Conservation (phyloP, 371 early-diverging fungal species). For the Circinella minor region DNA sequence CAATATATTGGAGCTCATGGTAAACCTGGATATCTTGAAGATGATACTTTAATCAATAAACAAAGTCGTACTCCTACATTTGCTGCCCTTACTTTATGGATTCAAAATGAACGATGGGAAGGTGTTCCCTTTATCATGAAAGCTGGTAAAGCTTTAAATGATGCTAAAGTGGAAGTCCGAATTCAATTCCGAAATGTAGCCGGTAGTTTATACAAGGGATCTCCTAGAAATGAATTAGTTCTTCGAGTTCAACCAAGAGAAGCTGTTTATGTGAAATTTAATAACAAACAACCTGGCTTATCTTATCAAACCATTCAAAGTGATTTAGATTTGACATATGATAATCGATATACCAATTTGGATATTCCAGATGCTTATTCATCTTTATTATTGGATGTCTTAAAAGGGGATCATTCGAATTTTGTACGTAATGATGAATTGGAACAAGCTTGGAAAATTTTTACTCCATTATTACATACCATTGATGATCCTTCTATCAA, state of each 20-base stretch:
- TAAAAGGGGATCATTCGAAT: constrained; percentile 92
- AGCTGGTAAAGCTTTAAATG: constrained; percentile 91
- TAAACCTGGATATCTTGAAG: constrained; percentile 90
- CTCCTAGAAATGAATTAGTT: constrained; percentile 92
- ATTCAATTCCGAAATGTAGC: constrained; percentile 91
- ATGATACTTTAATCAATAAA: constrained; percentile 72
- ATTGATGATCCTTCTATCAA: constrained; percentile 67
- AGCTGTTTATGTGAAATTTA: constrained; percentile 94
- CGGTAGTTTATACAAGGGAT: constrained; percentile 71
- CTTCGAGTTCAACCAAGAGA: constrained; percentile 94
- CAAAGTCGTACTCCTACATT: constrained; percentile 84
- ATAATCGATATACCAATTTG: constrained; percentile 77
- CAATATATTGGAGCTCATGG: constrained; percentile 82
- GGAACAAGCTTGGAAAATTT: constrained; percentile 95
- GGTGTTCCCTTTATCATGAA: constrained; percentile 92
- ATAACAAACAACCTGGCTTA: constrained; percentile 90
- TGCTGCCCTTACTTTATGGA: constrained; percentile 80
- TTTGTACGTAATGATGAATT: constrained; percentile 96
- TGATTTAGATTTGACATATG: constrained; percentile 92
- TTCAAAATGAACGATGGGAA: constrained; percentile 90
- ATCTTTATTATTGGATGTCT: constrained; percentile 86
- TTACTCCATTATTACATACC: constrained; percentile 90
- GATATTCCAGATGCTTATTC: constrained; percentile 97
- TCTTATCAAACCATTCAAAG: constrained; percentile 74
- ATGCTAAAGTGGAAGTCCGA: constrained; percentile 86